Evolutionary conservation across 2,329 filamentous ascomycete genomes (phyloP).

Genomic region (Aspergillus udagawae): DNA sequence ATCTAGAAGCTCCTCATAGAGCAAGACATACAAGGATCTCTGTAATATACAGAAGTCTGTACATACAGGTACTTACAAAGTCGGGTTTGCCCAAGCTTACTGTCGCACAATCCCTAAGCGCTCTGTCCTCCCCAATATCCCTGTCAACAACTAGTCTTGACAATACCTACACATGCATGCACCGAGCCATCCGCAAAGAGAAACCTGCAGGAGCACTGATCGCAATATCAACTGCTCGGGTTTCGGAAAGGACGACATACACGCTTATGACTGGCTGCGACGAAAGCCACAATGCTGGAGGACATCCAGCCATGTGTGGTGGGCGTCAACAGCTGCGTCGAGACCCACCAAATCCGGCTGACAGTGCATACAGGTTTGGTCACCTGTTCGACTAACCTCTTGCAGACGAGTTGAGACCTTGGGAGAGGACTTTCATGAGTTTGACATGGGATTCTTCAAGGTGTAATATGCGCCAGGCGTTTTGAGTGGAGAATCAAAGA

Average conservation of each 20-base stretch:
- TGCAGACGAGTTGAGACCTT: neutral
- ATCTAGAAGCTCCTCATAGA: neutral
- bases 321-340: neutral
- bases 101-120: neutral
- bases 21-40: neutral
- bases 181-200: neutral
- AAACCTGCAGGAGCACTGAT: neutral
- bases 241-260: neutral
- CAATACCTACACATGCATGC: neutral
- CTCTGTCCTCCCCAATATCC: neutral
- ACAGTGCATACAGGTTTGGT: constrained; percentile 20
- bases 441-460: neutral
- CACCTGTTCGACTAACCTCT: constrained; percentile 18
- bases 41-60: neutral
- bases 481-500: neutral
- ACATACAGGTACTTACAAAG: neutral
- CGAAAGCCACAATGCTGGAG: neutral
- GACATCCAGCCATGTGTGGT: neutral
- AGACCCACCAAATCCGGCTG: constrained; percentile 16
- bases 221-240: neutral
- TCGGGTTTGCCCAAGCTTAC: neutral
- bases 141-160: neutral
- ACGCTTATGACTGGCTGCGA: neutral
- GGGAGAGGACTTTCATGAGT: neutral
- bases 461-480: neutral